Evolutionary conservation across 495 filamentous ascomycete species (phyloP).

Genomic region (Penicillium riverlandense): DNA sequence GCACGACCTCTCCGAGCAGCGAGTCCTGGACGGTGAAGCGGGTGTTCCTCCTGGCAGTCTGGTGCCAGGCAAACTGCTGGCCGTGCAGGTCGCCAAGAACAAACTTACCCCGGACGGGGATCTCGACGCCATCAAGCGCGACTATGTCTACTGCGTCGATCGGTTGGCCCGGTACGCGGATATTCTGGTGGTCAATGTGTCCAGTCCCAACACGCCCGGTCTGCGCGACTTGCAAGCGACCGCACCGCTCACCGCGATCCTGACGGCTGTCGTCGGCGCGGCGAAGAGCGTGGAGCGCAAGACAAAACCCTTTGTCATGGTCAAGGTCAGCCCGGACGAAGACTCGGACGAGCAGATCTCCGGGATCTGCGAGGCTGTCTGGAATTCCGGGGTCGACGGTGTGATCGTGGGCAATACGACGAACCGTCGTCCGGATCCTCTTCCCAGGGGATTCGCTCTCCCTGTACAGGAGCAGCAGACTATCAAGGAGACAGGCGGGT

Average conservation of each 20-base stretch:
- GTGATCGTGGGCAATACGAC: constrained; percentile 99
- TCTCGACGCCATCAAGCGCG: constrained; percentile 70
- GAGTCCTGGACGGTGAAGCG: constrained; percentile 64
- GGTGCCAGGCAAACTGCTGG: constrained; percentile 63
- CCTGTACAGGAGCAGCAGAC: constrained; percentile 57
- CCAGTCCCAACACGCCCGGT: constrained; percentile 90
- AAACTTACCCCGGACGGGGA: constrained; percentile 78
- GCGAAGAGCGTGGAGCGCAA: constrained; percentile 58
- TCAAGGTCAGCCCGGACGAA: constrained; percentile 95
- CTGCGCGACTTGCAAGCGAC: constrained; percentile 75
- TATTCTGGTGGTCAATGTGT: constrained; percentile 93
- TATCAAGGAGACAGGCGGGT: constrained; percentile 74
- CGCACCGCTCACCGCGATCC: constrained; percentile 70
- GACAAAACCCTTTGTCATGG: constrained; percentile 80
- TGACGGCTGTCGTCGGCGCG: constrained; percentile 75
- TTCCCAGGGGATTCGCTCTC: constrained; percentile 56
- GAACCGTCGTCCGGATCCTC: constrained; percentile 63
- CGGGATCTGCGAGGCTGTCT: constrained; percentile 83
- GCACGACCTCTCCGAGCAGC: constrained; percentile 55
- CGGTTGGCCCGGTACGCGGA: constrained; percentile 80
- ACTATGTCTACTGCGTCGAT: constrained; percentile 83
- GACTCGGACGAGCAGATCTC: constrained; percentile 72
- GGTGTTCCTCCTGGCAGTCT: constrained; percentile 68
- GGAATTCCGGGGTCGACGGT: constrained; percentile 78
- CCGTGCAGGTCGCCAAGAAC: constrained; percentile 98